These are phyloP conservation scores for Exophiala mesophila DNA, from an alignment of 2,329 filamentous ascomycete genomes.

Conservation along the genomic window DNA sequence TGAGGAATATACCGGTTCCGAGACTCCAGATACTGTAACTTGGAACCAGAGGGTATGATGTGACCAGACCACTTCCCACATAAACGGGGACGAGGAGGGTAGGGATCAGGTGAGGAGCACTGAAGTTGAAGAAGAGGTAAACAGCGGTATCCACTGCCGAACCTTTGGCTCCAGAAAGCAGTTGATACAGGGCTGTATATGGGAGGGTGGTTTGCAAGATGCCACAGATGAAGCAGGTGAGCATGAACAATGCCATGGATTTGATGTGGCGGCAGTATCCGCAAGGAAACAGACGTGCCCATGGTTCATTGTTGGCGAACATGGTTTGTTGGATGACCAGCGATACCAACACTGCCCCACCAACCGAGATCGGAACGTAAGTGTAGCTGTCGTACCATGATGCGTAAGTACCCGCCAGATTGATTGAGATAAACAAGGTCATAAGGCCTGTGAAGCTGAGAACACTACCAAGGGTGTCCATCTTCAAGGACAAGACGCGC, in stretches of 20 bases:
- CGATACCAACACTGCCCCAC: constrained; percentile 5
- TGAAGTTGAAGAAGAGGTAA: constrained; percentile 16
- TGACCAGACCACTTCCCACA: constrained; percentile 16
- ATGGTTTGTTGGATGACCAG: constrained; percentile 12
- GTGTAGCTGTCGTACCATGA: constrained; percentile 10
- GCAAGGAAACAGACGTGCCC: constrained; percentile 10
- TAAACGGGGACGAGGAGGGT: constrained; percentile 12
- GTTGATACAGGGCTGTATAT: constrained; percentile 16
- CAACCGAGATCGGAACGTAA: constrained; percentile 9
- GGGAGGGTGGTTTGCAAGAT: constrained; percentile 13
- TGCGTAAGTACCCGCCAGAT: constrained; percentile 11
- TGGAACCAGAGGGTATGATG: constrained; percentile 6
- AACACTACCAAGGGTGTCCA: constrained; percentile 10
- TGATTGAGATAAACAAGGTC: constrained; percentile 15
- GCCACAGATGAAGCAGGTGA: constrained; percentile 11
- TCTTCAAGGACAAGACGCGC: constrained; percentile 2
- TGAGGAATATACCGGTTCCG: constrained; percentile 12
- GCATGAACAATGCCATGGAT: constrained; percentile 9
- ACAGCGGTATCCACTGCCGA: constrained; percentile 11
- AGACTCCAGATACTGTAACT: constrained; percentile 18
- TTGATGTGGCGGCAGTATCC: constrained; percentile 12
- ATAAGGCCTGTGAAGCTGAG: constrained; percentile 17
- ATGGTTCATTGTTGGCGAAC: constrained; percentile 3
- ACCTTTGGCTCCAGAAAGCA: constrained; percentile 10
- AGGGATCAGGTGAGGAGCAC: constrained; percentile 14